Base-by-base conservation (phyloP, 2,329 filamentous ascomycete genomes). In the Diaporthe sp. region DNA sequence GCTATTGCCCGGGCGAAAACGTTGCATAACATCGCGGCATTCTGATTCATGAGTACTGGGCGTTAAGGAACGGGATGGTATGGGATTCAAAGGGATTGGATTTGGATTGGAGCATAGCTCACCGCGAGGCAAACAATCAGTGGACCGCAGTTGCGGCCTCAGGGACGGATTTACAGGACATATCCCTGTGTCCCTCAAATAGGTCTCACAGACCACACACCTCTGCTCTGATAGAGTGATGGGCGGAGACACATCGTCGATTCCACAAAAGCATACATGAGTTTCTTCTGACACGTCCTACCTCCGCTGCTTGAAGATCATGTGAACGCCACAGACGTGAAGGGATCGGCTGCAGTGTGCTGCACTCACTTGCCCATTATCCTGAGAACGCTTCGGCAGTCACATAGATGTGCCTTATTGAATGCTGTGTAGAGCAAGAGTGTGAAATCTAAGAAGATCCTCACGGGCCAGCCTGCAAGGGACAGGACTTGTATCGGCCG, bases 191-290 rank as follows among this genome's bases (percentile, higher is more conserved):
- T 57, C 17, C 37, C 37, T 42, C 22, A 22, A n/a, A 34, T 37
- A 17, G 58, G 22, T 67, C 53, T n/a, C 31, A 57, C 42, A n/a
- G 59, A 67, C 49, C 46, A 37, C 17, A 51, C 28, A 25, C n/a
- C 28, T 59, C 59, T 73, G 70, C 39, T 59, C n/a, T 67, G 73
- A 44, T 51, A 57, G 58, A 55, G 31, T 59, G 39, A 57, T 51
- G 51, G 49, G 42, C 44, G 39, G 46, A 46, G 31, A 19, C 25
- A 12, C 49, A 53, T 49, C 5, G 44, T 46, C 39, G 10, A 58
- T 67, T 12, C 59, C 25, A 69, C 49, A 71, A 71, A 74, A 74
- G 65, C 74, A 76, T 42, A 55, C 34, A 28, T 69, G 65, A 9
- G 1, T 69, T 53, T 49, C 22, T 7, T 31, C 15, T 34, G 34